Conservation (phyloP, 1,284 basidiomycete species). For the Leccinum laetum region DNA sequence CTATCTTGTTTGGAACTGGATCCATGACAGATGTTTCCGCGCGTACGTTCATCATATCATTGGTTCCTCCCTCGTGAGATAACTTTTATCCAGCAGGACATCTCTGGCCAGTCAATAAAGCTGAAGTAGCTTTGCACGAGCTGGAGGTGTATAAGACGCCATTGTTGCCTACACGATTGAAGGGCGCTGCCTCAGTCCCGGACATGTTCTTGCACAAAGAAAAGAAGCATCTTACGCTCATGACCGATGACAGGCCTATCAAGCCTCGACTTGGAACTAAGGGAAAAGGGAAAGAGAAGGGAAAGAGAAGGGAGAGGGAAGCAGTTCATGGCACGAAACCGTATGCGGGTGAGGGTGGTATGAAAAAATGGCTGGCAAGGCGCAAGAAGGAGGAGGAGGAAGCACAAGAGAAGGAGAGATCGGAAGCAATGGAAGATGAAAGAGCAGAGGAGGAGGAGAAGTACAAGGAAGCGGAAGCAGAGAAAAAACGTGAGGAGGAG, state of each 20-base stretch:
- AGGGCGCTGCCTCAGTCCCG: slow-evolving; percentile 48
- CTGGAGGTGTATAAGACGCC: slow-evolving; percentile 77
- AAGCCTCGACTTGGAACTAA: slow-evolving; percentile 36
- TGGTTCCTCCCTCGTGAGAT: slow-evolving; percentile 1
- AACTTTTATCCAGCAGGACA: slow-evolving; percentile 28
- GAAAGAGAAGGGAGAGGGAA: slow-evolving; percentile 30
- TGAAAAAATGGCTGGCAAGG: slow-evolving; percentile 70
- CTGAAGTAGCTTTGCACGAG: slow-evolving; percentile 66
- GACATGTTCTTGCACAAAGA: slow-evolving; percentile 67
- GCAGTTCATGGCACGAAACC: slow-evolving; percentile 58
- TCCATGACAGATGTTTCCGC: slow-evolving; percentile 35
- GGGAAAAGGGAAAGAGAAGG: slow-evolving; percentile 31
- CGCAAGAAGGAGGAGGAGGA: slow-evolving; percentile 40
- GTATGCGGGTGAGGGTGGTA: slow-evolving; percentile 71
- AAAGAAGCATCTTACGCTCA: slow-evolving; percentile 52
- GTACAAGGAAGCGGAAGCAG: slow-evolving; percentile 19
- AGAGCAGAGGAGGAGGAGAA: slow-evolving; percentile 26
- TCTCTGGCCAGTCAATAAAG: slow-evolving; percentile 44
- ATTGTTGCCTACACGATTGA: slow-evolving; percentile 66
- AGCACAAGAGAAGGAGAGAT: slow-evolving; percentile 26
- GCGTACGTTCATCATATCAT: slow-evolving; percentile 20
- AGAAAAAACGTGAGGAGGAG: slow-evolving; percentile 22
- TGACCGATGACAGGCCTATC: slow-evolving; percentile 50
- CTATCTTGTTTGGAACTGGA: slow-evolving; percentile 47
- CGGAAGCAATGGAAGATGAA: slow-evolving; percentile 37